Evolutionary conservation across 768 basidiomycete genomes (phyloP), one percentile per base, ranked within the genome.

Genomic region (Bullera alba): DNA sequence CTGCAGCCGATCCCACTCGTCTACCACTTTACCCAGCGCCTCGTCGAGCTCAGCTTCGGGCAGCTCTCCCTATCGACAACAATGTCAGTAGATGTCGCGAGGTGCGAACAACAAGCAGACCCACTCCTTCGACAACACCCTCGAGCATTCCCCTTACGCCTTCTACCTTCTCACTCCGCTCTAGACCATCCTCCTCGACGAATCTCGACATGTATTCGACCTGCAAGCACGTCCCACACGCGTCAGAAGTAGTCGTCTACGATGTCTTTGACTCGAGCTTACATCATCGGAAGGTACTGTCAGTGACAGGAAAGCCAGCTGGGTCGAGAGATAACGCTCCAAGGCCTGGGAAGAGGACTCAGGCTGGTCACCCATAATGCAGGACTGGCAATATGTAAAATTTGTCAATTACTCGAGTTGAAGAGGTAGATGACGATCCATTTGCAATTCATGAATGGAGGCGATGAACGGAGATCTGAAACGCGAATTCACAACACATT

Each of bases 201-300:
- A 71, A 61, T 10, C 70, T 50, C n/a, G 70, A 62, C 51, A 71
- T 69, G 53, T 60, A 69, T 34, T 71, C 70, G 46, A 67, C 57
- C 67, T 69, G 32, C 32, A n/a, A 34, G 10, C 10, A 34, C 10
- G 32, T 34, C 32, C 10, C 10, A n/a, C 32, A 34, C 10, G 32
- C 10, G 32, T n/a, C 10, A 34, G 10, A n/a, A 10, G n/a, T 34
- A 34, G 32, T 34, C n/a, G n/a, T n/a, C n/a, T n/a, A n/a, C n/a
- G n/a, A n/a, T n/a, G n/a, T n/a, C n/a, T n/a, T n/a, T n/a, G n/a
- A 34, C 10, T 34, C 10, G 42, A 17, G 48, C 63, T 53, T 48
- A 66, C 62, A 54, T 71, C 70, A 51, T 69, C 70, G 16, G 44
- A 28, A 16, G 67, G 70, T 2, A 69, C 49, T 2, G 15, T 38